Base-by-base conservation (phyloP, 192 early-diverging fungal species). In the Backusella tarrabulga region DNA sequence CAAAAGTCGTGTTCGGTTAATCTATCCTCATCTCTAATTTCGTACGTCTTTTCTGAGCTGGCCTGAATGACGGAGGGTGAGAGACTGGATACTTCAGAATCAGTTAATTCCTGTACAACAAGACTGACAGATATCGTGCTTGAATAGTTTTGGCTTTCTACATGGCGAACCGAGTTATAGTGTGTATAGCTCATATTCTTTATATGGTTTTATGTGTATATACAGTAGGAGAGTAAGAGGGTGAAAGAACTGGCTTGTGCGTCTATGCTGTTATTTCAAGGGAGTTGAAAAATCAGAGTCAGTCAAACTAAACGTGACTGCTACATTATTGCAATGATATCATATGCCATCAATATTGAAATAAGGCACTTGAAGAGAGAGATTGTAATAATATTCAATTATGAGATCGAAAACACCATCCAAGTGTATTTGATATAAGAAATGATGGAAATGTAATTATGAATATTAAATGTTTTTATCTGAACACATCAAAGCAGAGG, bases 1-100 rank as follows among this genome's bases (percentile, higher is more conserved):
- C 26, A 75, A 21, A 63, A 75, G 29, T 75, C 66, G 2, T 63
- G 26, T 26, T 75, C 63, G 17, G 42, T 67, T 34, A 67, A 38
- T 29, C 32, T 34, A 26, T 67, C 63, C 32, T 68, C 74, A 29
- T 68, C 56, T 46, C 36, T 21, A 44, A 66, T 41, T 67, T 75
- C 21, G 44, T 75, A 63, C 8, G 14, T 6, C 26, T 63, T 29
- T 40, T 63, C 23, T 29, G 12, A 14, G 14, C 56, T 63, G 56
- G 56, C 56, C 56, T 63, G 56, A 63, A 63, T 63, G 56, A 63
- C 56, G 9, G 56, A 63, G 56, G 56, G 56, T 3, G 56, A 29
- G 6, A 63, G 56, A 26, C 11, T 63, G 11, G 56, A 66, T 8
- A 66, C 54, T 41, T 74, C 71, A 1, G 71, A 42, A 14, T 72